Evolutionary conservation across 139 green algal genomes (phyloP).

Genomic region (Trebouxia sp.): DNA sequence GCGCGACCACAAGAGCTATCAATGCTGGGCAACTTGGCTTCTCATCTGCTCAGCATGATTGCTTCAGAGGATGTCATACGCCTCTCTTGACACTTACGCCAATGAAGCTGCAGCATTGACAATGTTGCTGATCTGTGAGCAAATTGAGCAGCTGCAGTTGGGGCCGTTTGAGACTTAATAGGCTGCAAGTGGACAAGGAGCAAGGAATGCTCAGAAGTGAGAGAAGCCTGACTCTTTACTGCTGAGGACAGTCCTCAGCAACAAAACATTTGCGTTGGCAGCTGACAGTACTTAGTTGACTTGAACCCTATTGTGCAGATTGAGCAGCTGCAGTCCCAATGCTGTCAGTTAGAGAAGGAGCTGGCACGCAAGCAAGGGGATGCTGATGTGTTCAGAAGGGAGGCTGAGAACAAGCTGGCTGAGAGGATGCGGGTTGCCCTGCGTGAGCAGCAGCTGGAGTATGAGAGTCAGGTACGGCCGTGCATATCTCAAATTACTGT

Average conservation of each 20-base stretch:
- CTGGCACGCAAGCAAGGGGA: conserved; percentile 1
- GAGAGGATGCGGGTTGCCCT: conserved; percentile 4
- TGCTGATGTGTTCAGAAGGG: background rate
- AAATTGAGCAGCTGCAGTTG: background rate
- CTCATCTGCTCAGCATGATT: too few relatives aligned
- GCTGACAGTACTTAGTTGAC: too few relatives aligned
- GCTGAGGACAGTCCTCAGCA: background rate
- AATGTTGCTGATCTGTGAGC: too few relatives aligned
- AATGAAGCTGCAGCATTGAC: too few relatives aligned
- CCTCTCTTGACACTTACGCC: too few relatives aligned
- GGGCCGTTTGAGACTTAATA: background rate
- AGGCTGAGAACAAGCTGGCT: conserved; percentile 28
- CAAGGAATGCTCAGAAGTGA: too few relatives aligned
- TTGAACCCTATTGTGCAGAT: conserved; percentile 24
- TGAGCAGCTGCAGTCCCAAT: conserved; percentile 10
- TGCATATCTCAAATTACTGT: background rate
- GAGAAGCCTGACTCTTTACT: too few relatives aligned
- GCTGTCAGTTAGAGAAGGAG: conserved; percentile 22
- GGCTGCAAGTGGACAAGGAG: too few relatives aligned
- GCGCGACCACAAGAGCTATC: too few relatives aligned
- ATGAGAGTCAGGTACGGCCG: background rate
- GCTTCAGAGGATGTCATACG: too few relatives aligned
- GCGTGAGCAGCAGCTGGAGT: conserved; percentile 21
- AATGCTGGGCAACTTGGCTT: too few relatives aligned
- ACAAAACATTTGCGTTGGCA: too few relatives aligned